Conservation (phyloP, 2,329 filamentous ascomycete species). For the Aspergillus alliaceus region DNA sequence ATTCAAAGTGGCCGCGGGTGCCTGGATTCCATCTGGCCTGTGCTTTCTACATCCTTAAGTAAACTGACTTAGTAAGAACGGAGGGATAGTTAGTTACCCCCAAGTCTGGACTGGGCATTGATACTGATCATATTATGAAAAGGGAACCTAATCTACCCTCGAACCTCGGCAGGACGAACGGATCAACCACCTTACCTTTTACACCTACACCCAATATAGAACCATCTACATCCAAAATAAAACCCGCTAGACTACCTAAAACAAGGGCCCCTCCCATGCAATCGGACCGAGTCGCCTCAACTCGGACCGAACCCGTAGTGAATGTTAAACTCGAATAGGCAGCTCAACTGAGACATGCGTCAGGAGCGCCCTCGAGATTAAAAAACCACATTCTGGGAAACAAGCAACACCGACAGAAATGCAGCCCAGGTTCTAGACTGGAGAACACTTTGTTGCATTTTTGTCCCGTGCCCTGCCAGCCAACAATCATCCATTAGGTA, state of each 20-base stretch:
- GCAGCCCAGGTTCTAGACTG: not conserved
- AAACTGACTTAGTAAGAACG: not conserved
- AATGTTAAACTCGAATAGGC: not conserved
- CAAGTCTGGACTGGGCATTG: not conserved
- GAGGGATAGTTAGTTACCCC: not conserved
- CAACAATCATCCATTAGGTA: not conserved
- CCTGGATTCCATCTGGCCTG: not conserved
- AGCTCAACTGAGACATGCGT: not conserved
- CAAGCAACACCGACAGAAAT: not conserved
- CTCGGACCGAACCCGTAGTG: not conserved
- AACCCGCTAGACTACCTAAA: too few species aligned
- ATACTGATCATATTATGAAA: too few species aligned
- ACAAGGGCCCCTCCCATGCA: too few species aligned
- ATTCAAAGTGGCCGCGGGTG: too few species aligned
- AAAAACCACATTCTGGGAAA: not conserved
- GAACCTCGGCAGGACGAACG: too few species aligned
- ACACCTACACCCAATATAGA: too few species aligned
- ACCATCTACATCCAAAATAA: too few species aligned
- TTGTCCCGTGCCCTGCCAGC: not conserved
- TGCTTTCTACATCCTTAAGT: too few species aligned
- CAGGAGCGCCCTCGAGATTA: not conserved
- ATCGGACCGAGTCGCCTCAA: not conserved
- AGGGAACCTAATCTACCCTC: too few species aligned
- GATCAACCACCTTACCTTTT: too few species aligned
- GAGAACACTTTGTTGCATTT: not conserved